A percentile compares a stretch with the other conserved stretches of the same genome.
Conservation (phyloP, 371 early-diverging fungal genomes). For the Mortierella sp. region DNA sequence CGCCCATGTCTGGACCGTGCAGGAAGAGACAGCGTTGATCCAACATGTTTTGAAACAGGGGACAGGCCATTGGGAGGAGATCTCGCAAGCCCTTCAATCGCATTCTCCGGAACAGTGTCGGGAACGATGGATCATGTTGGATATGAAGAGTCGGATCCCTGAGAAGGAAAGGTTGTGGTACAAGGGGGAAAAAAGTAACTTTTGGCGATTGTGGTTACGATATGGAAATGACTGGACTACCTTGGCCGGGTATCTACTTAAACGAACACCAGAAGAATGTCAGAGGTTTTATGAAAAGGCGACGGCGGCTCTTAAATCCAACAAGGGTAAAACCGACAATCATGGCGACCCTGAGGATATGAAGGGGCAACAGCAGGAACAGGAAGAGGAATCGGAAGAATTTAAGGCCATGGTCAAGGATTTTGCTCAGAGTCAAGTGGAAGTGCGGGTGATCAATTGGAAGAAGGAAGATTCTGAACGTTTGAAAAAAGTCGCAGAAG, state of each 20-base stretch:
- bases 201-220: conserved; percentile 41
- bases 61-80: conserved; percentile 19
- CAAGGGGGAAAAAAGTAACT: conserved; percentile 33
- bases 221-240: conserved; percentile 16
- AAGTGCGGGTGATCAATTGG: conserved; percentile 15
- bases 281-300: conserved; percentile 20
- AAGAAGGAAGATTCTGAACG: conserved; percentile 37
- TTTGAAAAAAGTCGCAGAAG: conserved; percentile 24
- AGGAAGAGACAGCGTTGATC: conserved; percentile 45
- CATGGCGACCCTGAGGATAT: conserved; percentile 7
- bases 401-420: conserved; percentile 6
- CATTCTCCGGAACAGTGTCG: conserved; percentile 41
- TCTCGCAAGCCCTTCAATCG: conserved; percentile 21
- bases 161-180: conserved; percentile 29
- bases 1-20: conserved; percentile 16
- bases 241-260: conserved; percentile 17
- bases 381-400: not conserved
- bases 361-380: no score
- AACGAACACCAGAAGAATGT: conserved; percentile 12
- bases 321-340: no score
- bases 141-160: conserved; percentile 25
- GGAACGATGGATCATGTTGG: conserved; percentile 28
- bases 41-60: conserved; percentile 50
- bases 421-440: conserved; percentile 6
- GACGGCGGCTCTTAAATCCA: conserved; percentile 9